Conservation (phyloP, 805 yeast species). For the Zygosaccharomyces kombuchaensis region DNA sequence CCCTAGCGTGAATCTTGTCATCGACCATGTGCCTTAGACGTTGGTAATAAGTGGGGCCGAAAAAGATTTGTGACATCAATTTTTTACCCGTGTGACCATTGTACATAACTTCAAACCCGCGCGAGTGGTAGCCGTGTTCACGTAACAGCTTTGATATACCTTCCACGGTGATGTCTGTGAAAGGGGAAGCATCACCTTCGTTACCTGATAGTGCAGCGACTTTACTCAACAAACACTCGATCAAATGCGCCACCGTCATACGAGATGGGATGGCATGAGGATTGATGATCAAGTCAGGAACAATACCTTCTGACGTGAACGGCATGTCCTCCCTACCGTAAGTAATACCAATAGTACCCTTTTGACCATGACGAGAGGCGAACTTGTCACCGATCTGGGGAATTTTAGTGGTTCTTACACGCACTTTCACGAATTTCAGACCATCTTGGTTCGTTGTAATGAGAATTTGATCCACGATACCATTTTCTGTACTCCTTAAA, state of each 20-base stretch:
- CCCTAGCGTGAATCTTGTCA: constrained; percentile 98
- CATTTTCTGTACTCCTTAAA: constrained; percentile 91
- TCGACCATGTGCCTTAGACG: constrained; percentile 99
- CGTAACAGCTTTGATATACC: constrained; percentile 88
- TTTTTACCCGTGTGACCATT: constrained; percentile 99
- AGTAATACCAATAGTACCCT: constrained; percentile 99
- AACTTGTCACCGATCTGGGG: constrained; percentile 99
- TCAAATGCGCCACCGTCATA: constrained; percentile 99
- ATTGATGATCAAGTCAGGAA: constrained; percentile 94
- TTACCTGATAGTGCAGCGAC: constrained; percentile 92
- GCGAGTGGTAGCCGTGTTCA: constrained; percentile 94
- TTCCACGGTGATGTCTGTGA: constrained; percentile 97
- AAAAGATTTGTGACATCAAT: constrained; percentile 95
- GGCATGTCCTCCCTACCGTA: constrained; percentile 99
- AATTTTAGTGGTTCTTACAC: constrained; percentile 97
- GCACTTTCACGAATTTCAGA: constrained; percentile 91
- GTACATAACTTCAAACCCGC: constrained; percentile 98
- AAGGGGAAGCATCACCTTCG: constrained; percentile 99
- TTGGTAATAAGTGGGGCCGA: constrained; percentile 99
- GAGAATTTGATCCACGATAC: constrained; percentile 96
- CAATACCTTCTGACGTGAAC: constrained; percentile 89
- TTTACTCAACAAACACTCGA: constrained; percentile 93
- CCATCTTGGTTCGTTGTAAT: constrained; percentile 98
- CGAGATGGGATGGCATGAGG: constrained; percentile 99
- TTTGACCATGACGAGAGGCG: constrained; percentile 99